A percentile compares a stretch with the other conserved stretches of the same genome.
phyloP scores from a whole-genome alignment of 176 grass and related monocot genomes.

The Areca catechu region DNA sequence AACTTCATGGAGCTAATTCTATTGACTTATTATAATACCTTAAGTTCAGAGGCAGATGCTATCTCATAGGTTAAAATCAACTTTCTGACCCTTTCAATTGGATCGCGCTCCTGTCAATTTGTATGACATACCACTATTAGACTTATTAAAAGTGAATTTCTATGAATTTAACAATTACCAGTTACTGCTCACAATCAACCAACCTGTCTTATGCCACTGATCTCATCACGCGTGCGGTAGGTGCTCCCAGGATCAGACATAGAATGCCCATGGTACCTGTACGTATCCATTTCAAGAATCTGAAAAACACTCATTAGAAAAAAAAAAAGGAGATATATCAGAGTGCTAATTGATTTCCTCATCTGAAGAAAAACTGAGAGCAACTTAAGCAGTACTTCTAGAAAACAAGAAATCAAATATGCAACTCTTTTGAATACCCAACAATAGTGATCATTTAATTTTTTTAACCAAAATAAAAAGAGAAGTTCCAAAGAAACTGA shows the following conservation, averaged over 20 bases:
- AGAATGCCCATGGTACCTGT: slow-evolving; percentile 85
- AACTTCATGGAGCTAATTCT: too few species aligned
- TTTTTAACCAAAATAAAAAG: too few species aligned
- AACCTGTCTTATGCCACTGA: slow-evolving; percentile 68
- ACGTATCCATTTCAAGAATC: slow-evolving; percentile 99
- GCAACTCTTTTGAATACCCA: too few species aligned
- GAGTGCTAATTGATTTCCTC: too few species aligned
- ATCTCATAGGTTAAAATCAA: slow-evolving; percentile 70
- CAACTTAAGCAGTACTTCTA: too few species aligned
- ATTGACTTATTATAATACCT: slow-evolving; percentile 29
- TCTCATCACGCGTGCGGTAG: slow-evolving; percentile 71
- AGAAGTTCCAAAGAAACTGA: too few species aligned
- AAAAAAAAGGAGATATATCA: too few species aligned
- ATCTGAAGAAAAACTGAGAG: too few species aligned
- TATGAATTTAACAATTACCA: too few species aligned
- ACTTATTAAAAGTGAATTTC: too few species aligned
- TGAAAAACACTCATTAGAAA: slow-evolving; percentile 6
- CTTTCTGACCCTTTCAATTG: slow-evolving; percentile 74
- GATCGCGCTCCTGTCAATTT: slow-evolving; percentile 59
- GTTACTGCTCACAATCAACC: not conserved
- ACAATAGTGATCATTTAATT: too few species aligned
- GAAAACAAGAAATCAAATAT: too few species aligned
- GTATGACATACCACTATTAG: slow-evolving; percentile 1
- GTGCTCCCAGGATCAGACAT: slow-evolving; percentile 93
- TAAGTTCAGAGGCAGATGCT: slow-evolving; percentile 51